phyloP scores from a whole-genome alignment of 2,329 filamentous ascomycete species.

The Orbilia blumenaviensis region DNA sequence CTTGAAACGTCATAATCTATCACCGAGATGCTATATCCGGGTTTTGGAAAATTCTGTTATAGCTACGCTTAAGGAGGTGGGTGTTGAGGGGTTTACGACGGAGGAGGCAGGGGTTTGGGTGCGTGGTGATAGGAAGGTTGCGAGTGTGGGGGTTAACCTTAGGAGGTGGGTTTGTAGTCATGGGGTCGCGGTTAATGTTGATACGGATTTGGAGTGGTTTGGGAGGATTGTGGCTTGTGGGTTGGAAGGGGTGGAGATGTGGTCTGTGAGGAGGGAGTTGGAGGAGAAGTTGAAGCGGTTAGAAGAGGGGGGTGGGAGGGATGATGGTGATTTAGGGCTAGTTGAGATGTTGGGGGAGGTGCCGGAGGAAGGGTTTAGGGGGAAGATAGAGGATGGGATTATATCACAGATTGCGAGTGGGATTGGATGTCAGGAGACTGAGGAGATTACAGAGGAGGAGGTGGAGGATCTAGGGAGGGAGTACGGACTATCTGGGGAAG shows the following conservation, averaged over 20 bases:
- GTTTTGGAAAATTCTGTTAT: constrained; percentile 81
- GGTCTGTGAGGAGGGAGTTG: constrained; percentile 72
- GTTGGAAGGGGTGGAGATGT: constrained; percentile 78
- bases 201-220: constrained; percentile 71
- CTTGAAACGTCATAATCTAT: constrained; percentile 73
- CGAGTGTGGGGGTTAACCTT: constrained; percentile 90
- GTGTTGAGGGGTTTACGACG: constrained; percentile 71
- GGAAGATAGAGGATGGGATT: constrained; percentile 61
- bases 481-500: constrained; percentile 1
- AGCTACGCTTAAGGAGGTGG: constrained; percentile 69
- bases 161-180: constrained; percentile 82
- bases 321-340: too few relatives aligned
- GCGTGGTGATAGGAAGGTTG: constrained; percentile 74
- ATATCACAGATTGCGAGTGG: constrained; percentile 76
- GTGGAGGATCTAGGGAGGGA: constrained; percentile 12
- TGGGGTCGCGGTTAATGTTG: constrained; percentile 83
- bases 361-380: background rate
- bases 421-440: constrained; percentile 63
- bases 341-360: background rate
- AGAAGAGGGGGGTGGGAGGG: constrained; percentile 59
- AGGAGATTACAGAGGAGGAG: constrained; percentile 1
- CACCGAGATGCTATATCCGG: constrained; percentile 78
- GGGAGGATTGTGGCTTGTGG: constrained; percentile 89
- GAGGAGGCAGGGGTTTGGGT: constrained; percentile 86
- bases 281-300: constrained; percentile 18